Evolutionary conservation across 78 protist species (phyloP).

Genomic region (Dictyostelium brefeldianum): DNA sequence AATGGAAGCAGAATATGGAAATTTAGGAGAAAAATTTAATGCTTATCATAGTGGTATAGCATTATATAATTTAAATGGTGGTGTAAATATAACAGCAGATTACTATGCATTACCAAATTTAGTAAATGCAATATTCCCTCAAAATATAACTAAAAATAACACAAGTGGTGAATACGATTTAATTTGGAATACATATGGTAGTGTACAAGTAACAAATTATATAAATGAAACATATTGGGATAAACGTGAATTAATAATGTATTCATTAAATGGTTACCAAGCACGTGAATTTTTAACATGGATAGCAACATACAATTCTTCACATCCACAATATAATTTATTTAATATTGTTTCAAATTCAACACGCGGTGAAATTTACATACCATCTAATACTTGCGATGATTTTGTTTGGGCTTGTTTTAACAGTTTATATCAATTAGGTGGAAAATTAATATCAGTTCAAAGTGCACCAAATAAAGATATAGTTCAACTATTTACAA

Average conservation of each 20-base stretch:
- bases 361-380: not conserved
- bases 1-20: slow-evolving; percentile 30
- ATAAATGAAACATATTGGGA: slow-evolving; percentile 1
- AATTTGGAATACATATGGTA: not conserved
- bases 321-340: not conserved
- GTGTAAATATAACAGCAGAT: not conserved
- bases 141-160: not conserved
- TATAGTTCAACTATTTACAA: not conserved
- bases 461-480: slow-evolving; percentile 1
- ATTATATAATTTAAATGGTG: slow-evolving; percentile 21
- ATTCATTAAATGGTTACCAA: not conserved
- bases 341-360: not conserved
- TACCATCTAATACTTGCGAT: not conserved
- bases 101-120: not conserved
- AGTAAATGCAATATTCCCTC: not conserved
- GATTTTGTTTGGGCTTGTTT: slow-evolving; percentile 16
- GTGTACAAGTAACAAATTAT: not conserved
- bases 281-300: not conserved
- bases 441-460: not conserved
- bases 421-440: not conserved
- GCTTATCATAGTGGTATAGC: slow-evolving; percentile 50
- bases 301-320: not conserved
- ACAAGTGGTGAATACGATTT: not conserved
- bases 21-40: slow-evolving; percentile 29
- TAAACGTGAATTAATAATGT: slow-evolving; percentile 6